A percentile compares a stretch with the other conserved stretches of the same genome.
phyloP scores from a whole-genome alignment of 192 early-diverging fungal species.

The Podila epigama region DNA sequence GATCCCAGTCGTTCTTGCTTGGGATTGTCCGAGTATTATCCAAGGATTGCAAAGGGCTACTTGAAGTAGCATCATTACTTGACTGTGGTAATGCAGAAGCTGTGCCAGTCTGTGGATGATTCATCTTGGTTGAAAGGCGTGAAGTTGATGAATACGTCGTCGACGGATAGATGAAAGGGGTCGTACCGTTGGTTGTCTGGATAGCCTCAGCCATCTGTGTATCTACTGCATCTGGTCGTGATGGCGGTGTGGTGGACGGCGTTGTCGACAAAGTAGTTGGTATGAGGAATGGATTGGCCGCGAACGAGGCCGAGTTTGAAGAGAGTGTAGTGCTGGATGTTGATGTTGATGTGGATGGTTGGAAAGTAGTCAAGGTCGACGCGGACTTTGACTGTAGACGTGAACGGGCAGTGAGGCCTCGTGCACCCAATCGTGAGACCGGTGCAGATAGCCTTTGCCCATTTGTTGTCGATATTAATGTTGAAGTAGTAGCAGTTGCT shows the following conservation, averaged over 20 bases:
- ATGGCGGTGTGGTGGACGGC: neutral
- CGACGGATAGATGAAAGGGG: neutral
- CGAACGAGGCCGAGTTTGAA: neutral
- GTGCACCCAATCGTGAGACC: neutral
- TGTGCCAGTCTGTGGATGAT: no score
- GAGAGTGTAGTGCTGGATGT: neutral
- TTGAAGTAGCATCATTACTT: no score
- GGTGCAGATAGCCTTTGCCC: neutral
- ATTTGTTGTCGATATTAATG: neutral
- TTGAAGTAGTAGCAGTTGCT: no score
- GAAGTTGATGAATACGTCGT: no score
- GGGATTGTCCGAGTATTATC: neutral
- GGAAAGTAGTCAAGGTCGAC: neutral
- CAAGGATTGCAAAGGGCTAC: no score
- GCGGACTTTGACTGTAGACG: neutral
- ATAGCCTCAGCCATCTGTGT: neutral
- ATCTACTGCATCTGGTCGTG: neutral
- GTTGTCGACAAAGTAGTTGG: neutral
- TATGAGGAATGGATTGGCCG: conserved; percentile 12
- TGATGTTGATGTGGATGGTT: conserved; percentile 1
- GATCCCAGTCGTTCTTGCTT: neutral
- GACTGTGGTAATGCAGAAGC: no score
- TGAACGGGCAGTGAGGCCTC: neutral
- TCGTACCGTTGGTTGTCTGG: neutral
- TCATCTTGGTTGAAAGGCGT: no score